Base-by-base conservation (phyloP, 2,329 filamentous ascomycete species). In the Ophiostoma novo-ulmi region DNA sequence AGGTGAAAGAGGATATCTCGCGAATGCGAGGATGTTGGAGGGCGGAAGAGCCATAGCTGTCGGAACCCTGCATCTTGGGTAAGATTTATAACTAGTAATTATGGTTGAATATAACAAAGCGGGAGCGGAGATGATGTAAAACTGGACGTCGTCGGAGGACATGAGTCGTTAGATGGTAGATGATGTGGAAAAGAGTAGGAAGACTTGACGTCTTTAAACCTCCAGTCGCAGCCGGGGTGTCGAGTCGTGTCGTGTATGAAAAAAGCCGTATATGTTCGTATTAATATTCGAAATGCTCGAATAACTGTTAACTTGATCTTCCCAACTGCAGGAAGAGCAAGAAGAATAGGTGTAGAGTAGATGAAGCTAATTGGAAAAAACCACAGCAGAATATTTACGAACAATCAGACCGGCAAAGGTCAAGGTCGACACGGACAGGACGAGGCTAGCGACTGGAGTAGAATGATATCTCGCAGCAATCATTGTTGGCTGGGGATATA, bases 381-480 rank as follows among this genome's bases (percentile, higher is more conserved):
- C 44, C 39, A 79, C 63, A 39, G 79, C 80, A 79, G 80, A 36
- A 78, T 82, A 82, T 84, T 83, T 82, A 85, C 82, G 79, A 81
- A 82, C 79, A 82, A 86, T 82, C 78, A 82, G 79, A 85, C 85
- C 85, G 85, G 63, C 63, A 65, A 39, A 65, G 36, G 85, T 82
- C 78, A 39, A 41, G 71, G 71, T 58, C 70, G 67, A 71, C 61
- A 71, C 69, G 66, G 84, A 87, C 85, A 81, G 82, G 81, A 82
- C 84, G 80, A 82, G 84, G 85, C 85, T 81, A 85, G 83, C 86
- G 86, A 89, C 87, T 88, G 86, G 84, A 82, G 80, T 81, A 75
- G 78, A 79, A 78, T 78, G 75, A 76, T 78, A 79, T 80, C 79
- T 81, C 82, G 80, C 83, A 87, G 87, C 78, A 85, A 82, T 83